Evolutionary conservation across 75 land plant genomes (phyloP), one percentile per base, ranked within the genome.

Genomic region (Cunninghamia lanceolata): DNA sequence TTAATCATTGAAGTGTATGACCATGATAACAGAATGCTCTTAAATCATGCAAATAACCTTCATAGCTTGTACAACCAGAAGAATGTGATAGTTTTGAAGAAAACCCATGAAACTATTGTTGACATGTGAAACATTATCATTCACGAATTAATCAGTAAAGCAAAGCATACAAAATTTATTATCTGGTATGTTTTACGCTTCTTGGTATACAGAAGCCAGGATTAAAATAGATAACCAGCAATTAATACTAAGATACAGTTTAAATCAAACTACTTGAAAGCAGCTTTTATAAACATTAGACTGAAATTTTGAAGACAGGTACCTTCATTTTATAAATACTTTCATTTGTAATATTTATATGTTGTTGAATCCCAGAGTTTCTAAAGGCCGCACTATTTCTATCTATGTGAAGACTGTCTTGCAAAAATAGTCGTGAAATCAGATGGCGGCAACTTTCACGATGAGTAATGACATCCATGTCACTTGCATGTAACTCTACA

Each of bases 401-500:
- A 50, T 91, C 89, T 66, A 84, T 56, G 38, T 45, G 73, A 77
- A 83, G 74, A 77, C 84, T 86, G n/a, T 90, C 91, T 56, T 91
- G 82, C 38, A 88, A 85, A 91, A 96, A 96, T 8, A 95, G 46
- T 17, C 91, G 90, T 82, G 91, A 87, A 85, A 98, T 92, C 84
- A 98, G 92, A 85, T 78, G 86, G 4, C 91, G 92, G 71, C 95
- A 93, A 68, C 93, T 86, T 80, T 93, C 98, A 73, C 91, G 91
- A 87, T 98, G 97, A 42, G 84, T 14, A 39, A 93, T 83, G 38
- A 85, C 85, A 83, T 89, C 90, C 92, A 93, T 89, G 84, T 96
- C 97, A 88, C 93, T 95, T 76, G 91, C 87, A 90, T 98, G 99
- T 83, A 98, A 84, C 79, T 94, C 95, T 71, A 96, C 47, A n/a